Percentiles rank a stretch among this genome's conserved stretches.
Conservation (phyloP, 2,329 filamentous ascomycete genomes). For the Emmonsiellopsis sp. region DNA sequence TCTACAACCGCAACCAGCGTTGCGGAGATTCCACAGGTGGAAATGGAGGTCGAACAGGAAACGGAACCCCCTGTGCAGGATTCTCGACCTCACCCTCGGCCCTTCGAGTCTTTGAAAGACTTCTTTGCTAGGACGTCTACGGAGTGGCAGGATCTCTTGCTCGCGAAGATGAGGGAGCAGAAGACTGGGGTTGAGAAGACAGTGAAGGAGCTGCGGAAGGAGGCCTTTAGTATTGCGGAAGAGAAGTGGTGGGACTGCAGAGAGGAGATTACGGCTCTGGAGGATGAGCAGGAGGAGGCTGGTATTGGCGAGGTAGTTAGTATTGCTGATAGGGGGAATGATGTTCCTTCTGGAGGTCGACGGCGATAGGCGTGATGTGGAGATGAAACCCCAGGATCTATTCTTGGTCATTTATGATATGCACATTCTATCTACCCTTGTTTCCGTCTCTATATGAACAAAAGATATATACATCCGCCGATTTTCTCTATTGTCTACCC, state of each 20-base stretch:
- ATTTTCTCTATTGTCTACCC: background rate
- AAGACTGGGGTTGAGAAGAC: slow-evolving; percentile 48
- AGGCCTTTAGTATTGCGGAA: slow-evolving; percentile 83
- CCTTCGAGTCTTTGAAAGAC: slow-evolving; percentile 82
- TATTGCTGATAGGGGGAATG: slow-evolving; percentile 60
- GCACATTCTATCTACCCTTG: background rate
- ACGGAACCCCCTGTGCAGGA: slow-evolving; percentile 52
- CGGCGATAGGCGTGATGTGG: slow-evolving; percentile 27
- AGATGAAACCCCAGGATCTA: background rate
- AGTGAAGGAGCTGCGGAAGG: slow-evolving; percentile 86
- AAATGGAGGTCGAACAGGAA: slow-evolving; percentile 30
- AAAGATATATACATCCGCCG: background rate
- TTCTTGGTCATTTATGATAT: background rate
- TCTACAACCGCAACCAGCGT: slow-evolving; percentile 30
- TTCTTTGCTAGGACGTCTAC: slow-evolving; percentile 84
- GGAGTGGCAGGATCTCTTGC: slow-evolving; percentile 82
- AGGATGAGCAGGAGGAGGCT: slow-evolving; percentile 92
- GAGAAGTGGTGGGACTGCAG: slow-evolving; percentile 98
- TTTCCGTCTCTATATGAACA: background rate
- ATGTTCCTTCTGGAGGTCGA: slow-evolving; percentile 37
- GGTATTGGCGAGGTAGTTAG: slow-evolving; percentile 93
- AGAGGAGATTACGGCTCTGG: slow-evolving; percentile 82
- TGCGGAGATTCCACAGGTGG: slow-evolving; percentile 21
- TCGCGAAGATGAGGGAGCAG: slow-evolving; percentile 64
- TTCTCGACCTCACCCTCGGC: slow-evolving; percentile 63